Base-by-base conservation (phyloP, 2,329 filamentous ascomycete genomes). In the Fonsecaea nubica region DNA sequence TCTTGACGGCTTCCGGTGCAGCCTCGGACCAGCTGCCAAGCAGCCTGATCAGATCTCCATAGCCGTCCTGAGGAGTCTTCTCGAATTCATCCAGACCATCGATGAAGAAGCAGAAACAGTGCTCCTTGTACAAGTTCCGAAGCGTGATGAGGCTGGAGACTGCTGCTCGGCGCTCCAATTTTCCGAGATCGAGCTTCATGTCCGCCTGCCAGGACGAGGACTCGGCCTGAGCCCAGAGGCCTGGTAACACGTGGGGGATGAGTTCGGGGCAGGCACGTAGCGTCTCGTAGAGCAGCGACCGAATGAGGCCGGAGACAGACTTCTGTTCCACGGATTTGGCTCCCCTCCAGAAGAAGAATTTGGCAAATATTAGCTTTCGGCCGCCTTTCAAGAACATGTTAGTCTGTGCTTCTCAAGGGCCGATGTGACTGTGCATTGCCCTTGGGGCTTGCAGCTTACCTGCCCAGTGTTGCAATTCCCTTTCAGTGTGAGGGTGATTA, bases 11-110 rank as follows among this genome's bases (percentile, higher is more conserved):
- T 9, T 50, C 45, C 18, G 45, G 45, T 4, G 45, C 45, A 6
- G 18, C 45, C 6, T 25, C 18, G 9, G 45, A 25, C 45, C 45
- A 50, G 25, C 45, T 50, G 12, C 13, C 3, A 25, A 50, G 45
- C 45, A 50, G 8, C 15, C 9, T 25, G 45, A 25, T 25, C 6
- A 50, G 45, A 50, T 50, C 45, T 50, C 18, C 45, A 50, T 50
- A 50, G 7, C 45, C 45, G 18, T 21, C 45, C 21, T 50, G 5
- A 25, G 18, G 18, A 50, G 18, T 50, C 18, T 50, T 50, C 21
- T 50, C 45, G 12, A 50, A 50, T 50, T 50, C 45, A 25, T 42
- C 25, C 54, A 57, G 32, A 21, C 54, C 54, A 21, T 57, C 32
- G 18, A 36, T 13, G 33, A 57, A 50, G 45, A 50, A 50, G 45